phyloP scores from a whole-genome alignment of 257 asterid species.

The Agastache rugosa region DNA sequence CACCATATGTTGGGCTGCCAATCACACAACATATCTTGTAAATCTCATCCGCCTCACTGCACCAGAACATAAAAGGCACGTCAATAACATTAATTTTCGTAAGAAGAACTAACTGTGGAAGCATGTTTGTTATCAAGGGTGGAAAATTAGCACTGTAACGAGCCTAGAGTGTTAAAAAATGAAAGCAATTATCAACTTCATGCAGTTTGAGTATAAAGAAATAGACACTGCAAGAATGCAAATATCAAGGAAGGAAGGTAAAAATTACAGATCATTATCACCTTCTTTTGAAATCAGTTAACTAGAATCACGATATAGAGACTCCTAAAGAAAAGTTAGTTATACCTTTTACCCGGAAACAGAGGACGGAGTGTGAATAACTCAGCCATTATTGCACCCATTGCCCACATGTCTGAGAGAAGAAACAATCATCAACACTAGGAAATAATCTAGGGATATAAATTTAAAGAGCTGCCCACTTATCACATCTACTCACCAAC shows the following conservation, averaged over 20 bases:
- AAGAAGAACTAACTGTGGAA: neutral
- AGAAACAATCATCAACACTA: constrained; percentile 25
- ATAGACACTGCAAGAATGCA: neutral
- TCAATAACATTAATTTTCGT: constrained; percentile 16
- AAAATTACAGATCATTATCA: neutral
- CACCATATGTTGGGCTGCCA: constrained; percentile 60
- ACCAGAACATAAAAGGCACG: constrained; percentile 27
- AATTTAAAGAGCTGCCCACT: neutral
- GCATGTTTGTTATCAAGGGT: constrained; percentile 13
- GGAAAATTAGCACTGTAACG: constrained; percentile 11
- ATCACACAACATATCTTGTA: constrained; percentile 65
- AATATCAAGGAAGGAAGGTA: constrained; percentile 11
- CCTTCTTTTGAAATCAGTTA: constrained; percentile 13
- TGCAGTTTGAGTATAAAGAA: neutral
- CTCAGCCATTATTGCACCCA: constrained; percentile 89
- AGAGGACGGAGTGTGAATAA: constrained; percentile 64
- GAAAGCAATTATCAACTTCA: neutral
- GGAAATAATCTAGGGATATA: constrained; percentile 5
- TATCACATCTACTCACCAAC: constrained; percentile 56
- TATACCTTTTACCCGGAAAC: constrained; percentile 73
- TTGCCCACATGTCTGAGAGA: constrained; percentile 80
- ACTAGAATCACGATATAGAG: constrained; percentile 13
- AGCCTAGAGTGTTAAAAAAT: neutral
- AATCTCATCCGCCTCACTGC: constrained; percentile 71
- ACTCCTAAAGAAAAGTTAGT: constrained; percentile 12